Conservation (phyloP, 257 asterid species). For the Forsythia suspensa region DNA sequence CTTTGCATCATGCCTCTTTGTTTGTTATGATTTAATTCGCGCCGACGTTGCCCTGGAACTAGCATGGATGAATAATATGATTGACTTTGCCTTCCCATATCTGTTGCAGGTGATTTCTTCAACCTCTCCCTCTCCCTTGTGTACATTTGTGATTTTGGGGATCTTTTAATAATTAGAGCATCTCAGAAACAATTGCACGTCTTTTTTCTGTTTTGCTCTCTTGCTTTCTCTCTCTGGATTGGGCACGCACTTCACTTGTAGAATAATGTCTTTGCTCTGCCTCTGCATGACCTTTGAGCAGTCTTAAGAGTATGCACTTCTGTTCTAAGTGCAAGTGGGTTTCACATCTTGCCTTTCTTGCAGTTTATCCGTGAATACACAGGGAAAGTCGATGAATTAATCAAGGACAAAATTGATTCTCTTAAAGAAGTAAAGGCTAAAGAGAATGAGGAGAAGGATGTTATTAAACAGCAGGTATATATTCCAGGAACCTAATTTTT, state of each 20-base stretch:
- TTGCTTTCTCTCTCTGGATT: neutral
- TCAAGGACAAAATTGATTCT: constrained; percentile 52
- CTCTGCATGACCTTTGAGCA: neutral
- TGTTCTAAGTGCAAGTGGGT: neutral
- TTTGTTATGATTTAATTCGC: constrained; percentile 88
- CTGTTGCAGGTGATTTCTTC: constrained; percentile 72
- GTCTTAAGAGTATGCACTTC: neutral
- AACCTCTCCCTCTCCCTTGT: neutral
- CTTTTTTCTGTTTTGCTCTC: neutral
- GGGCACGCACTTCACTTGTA: neutral
- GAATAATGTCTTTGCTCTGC: neutral
- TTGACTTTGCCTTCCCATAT: constrained; percentile 91
- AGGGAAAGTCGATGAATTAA: constrained; percentile 59
- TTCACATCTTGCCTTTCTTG: neutral
- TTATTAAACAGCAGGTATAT: constrained; percentile 53
- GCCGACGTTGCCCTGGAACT: constrained; percentile 88
- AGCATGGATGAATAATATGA: constrained; percentile 95
- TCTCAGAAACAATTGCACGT: neutral
- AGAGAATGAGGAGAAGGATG: constrained; percentile 51
- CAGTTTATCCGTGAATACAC: constrained; percentile 63
- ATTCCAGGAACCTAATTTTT: neutral
- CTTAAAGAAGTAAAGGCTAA: constrained; percentile 54
- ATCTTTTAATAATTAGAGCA: neutral
- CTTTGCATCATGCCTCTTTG: constrained; percentile 91
- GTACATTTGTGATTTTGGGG: neutral